These are phyloP conservation scores for Saccharata proteae DNA, from an alignment of 2,329 filamentous ascomycete genomes.

Conservation along the genomic window DNA sequence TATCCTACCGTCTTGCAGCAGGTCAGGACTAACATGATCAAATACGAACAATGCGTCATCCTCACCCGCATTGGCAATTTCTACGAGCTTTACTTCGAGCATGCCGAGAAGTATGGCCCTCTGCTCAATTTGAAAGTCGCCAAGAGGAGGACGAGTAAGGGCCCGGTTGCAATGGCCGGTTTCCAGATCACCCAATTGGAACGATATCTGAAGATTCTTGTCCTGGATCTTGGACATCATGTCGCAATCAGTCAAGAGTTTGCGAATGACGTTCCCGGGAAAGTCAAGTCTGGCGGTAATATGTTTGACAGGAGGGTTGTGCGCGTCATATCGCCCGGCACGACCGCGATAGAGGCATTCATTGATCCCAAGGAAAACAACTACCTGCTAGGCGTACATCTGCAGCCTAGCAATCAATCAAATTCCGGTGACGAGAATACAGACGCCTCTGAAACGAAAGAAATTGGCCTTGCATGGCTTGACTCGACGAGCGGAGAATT, in stretches of 20 bases:
- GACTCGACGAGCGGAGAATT: slow-evolving; percentile 94
- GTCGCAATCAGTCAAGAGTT: slow-evolving; percentile 94
- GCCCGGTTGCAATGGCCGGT: slow-evolving; percentile 76
- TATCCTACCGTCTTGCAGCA: slow-evolving; percentile 88
- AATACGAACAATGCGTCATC: slow-evolving; percentile 81
- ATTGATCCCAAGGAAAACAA: slow-evolving; percentile 92
- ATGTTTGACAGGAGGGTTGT: slow-evolving; percentile 77
- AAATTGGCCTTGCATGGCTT: slow-evolving; percentile 70
- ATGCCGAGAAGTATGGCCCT: slow-evolving; percentile 80
- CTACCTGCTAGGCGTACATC: slow-evolving; percentile 72
- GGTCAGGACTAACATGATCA: slow-evolving; percentile 77
- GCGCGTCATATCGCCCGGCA: slow-evolving; percentile 85
- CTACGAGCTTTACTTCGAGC: slow-evolving; percentile 95
- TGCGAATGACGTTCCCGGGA: slow-evolving; percentile 57
- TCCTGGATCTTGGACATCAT: slow-evolving; percentile 80
- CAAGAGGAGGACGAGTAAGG: slow-evolving; percentile 62
- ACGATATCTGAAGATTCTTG: slow-evolving; percentile 81
- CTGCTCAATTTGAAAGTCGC: slow-evolving; percentile 80
- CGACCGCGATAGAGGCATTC: slow-evolving; percentile 93
- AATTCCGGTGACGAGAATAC: slow-evolving; percentile 14
- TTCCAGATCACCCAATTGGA: slow-evolving; percentile 92
- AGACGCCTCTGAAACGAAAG: slow-evolving; percentile 13
- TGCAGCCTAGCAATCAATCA: too few species aligned
- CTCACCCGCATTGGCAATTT: slow-evolving; percentile 90
- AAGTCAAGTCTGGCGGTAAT: slow-evolving; percentile 62